Conservation (phyloP, 176 grass and related monocot species). For the Cymbopogon citratus region DNA sequence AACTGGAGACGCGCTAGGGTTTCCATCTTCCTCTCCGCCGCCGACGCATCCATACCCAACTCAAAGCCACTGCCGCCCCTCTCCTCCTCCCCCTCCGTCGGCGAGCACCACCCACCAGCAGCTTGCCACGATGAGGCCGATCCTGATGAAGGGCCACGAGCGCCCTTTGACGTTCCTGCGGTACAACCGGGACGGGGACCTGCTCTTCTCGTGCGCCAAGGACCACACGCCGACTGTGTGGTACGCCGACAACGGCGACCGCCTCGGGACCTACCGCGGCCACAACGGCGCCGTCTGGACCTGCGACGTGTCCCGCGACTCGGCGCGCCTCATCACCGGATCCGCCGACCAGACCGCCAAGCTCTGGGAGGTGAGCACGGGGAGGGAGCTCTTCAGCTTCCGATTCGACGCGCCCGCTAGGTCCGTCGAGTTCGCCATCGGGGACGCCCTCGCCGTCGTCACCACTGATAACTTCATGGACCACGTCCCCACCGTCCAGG, state of each 20-base stretch:
- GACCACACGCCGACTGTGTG: constrained; percentile 78
- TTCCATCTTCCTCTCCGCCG: too few relatives aligned
- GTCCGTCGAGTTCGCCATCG: constrained; percentile 67
- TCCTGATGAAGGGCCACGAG: constrained; percentile 97
- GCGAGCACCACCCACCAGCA: not conserved
- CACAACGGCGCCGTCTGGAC: constrained; percentile 95
- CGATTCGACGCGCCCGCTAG: constrained; percentile 70
- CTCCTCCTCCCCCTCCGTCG: not conserved
- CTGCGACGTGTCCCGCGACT: constrained; percentile 88
- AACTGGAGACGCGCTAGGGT: too few relatives aligned
- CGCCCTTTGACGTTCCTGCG: constrained; percentile 82
- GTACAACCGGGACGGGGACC: constrained; percentile 92
- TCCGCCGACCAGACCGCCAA: constrained; percentile 83
- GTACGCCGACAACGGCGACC: constrained; percentile 81
- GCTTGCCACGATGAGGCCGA: constrained; percentile 53
- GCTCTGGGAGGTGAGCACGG: constrained; percentile 79
- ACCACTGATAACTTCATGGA: constrained; percentile 91
- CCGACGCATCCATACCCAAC: too few relatives aligned
- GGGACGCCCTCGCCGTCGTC: constrained; percentile 58
- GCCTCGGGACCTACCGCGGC: constrained; percentile 87
- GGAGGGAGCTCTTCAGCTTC: constrained; percentile 70
- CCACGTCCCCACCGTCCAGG: constrained; percentile 67
- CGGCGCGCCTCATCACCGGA: constrained; percentile 57
- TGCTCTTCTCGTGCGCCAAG: constrained; percentile 96
- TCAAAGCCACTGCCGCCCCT: too few relatives aligned